Conservation (phyloP, 495 filamentous ascomycete species). For the Stereocaulon alpinum region DNA sequence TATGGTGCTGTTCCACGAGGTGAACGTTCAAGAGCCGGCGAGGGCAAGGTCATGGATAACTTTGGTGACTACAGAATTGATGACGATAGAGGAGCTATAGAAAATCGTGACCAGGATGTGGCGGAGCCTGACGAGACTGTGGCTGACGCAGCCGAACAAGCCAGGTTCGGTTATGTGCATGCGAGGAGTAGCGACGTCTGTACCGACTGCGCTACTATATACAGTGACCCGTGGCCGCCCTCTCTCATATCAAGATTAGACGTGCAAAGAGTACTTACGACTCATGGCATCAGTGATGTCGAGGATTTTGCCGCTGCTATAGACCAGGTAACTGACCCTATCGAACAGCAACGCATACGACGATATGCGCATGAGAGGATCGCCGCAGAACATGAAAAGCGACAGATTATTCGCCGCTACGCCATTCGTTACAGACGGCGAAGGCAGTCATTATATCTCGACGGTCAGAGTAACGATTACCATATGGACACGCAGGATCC, state of each 20-base stretch:
- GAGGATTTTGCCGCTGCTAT: constrained; percentile 12
- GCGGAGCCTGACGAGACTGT: constrained; percentile 39
- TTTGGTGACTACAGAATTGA: constrained; percentile 53
- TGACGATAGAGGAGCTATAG: constrained; percentile 42
- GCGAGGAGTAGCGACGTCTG: constrained; percentile 2
- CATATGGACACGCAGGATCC: background rate
- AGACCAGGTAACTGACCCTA: constrained; percentile 33
- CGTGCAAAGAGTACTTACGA: constrained; percentile 31
- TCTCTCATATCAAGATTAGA: constrained; percentile 28
- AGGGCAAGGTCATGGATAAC: constrained; percentile 50
- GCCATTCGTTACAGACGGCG: constrained; percentile 63
- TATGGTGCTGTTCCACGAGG: constrained; percentile 53
- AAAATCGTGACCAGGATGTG: constrained; percentile 35
- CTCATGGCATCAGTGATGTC: no score
- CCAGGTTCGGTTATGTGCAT: constrained; percentile 24
- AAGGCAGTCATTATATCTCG: constrained; percentile 64
- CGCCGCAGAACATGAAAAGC: constrained; percentile 31
- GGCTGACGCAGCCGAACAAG: constrained; percentile 38
- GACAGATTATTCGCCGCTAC: constrained; percentile 34
- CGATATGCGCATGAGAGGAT: constrained; percentile 34
- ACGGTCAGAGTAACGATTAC: constrained; percentile 47
- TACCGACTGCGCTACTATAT: constrained; percentile 3
- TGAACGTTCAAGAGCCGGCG: constrained; percentile 45
- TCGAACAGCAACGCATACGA: constrained; percentile 34
- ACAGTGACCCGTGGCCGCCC: constrained; percentile 12